These are phyloP conservation scores for Globisporangium apiculatum DNA, from an alignment of 352 stramenopile species.

Conservation along the genomic window DNA sequence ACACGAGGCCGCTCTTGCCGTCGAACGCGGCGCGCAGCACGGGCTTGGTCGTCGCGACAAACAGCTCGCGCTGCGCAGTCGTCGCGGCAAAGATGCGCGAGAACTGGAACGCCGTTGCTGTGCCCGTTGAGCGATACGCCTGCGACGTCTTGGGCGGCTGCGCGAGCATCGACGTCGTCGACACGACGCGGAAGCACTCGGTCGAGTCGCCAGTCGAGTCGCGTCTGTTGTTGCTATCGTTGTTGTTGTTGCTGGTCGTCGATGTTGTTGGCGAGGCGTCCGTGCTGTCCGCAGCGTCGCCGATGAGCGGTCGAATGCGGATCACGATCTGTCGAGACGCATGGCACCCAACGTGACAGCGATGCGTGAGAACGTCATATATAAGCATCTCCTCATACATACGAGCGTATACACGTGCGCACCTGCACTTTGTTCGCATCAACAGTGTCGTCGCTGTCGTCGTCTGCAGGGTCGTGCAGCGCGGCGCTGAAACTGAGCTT, in stretches of 20 bases:
- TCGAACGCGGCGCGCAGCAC: slow-evolving; percentile 88
- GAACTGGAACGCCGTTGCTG: slow-evolving; percentile 75
- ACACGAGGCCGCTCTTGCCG: slow-evolving; percentile 89
- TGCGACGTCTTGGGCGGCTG: slow-evolving; percentile 70
- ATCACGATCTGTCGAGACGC: slow-evolving; percentile 54
- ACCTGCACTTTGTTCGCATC: neutral
- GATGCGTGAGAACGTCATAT: too few relatives aligned
- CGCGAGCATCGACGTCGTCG: slow-evolving; percentile 49
- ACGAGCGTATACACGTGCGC: neutral
- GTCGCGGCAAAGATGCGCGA: slow-evolving; percentile 73
- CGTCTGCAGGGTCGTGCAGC: slow-evolving; percentile 17
- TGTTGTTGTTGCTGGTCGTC: too few relatives aligned
- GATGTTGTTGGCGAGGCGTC: neutral
- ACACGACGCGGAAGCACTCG: slow-evolving; percentile 66
- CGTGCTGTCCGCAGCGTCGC: neutral
- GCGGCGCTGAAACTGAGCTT: slow-evolving; percentile 65
- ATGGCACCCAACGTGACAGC: too few relatives aligned
- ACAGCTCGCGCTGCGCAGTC: slow-evolving; percentile 89
- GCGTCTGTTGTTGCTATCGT: too few relatives aligned
- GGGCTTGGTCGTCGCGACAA: slow-evolving; percentile 82
- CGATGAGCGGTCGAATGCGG: slow-evolving; percentile 44
- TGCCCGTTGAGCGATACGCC: slow-evolving; percentile 67
- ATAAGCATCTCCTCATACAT: neutral
- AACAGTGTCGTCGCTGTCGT: neutral
- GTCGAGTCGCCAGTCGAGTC: slow-evolving; percentile 7